Evolutionary conservation across 108 stramenopile genomes (phyloP).

Genomic region (Epipyxis sp.): DNA sequence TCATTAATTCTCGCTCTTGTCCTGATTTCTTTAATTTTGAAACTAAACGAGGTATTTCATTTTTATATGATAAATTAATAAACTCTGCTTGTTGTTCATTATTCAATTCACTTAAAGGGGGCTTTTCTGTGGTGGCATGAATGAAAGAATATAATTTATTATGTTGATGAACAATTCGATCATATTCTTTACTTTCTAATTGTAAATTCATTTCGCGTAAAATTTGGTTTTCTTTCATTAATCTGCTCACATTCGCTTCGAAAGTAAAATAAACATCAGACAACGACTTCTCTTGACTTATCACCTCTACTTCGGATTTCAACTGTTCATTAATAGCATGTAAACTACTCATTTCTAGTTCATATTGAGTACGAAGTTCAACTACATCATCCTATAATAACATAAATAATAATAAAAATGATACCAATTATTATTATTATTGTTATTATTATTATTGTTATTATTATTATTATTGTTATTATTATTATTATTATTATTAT

Average conservation of each 20-base stretch:
- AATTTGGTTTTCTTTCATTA: background rate
- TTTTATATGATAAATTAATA: background rate
- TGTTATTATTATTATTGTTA: too few relatives aligned
- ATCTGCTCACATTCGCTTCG: background rate
- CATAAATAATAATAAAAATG: background rate
- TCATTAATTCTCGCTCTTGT: background rate
- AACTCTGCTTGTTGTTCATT: background rate
- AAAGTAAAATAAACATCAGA: background rate
- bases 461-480: too few relatives aligned
- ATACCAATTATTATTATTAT: background rate
- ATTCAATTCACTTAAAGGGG: background rate
- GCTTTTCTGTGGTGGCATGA: background rate
- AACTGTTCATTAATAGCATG: background rate
- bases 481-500: too few relatives aligned
- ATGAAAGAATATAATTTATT: background rate
- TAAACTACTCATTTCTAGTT: background rate
- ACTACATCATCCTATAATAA: background rate
- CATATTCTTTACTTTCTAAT: conserved; percentile 19
- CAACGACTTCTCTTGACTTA: background rate
- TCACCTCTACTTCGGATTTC: background rate
- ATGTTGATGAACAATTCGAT: too few relatives aligned
- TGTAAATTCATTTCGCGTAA: conserved; percentile 11
- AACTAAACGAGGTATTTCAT: background rate
- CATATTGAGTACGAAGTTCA: background rate
- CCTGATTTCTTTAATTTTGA: background rate